These are phyloP conservation scores for Diplogelasinospora grovesii DNA, from an alignment of 495 filamentous ascomycete genomes.

Conservation along the genomic window DNA sequence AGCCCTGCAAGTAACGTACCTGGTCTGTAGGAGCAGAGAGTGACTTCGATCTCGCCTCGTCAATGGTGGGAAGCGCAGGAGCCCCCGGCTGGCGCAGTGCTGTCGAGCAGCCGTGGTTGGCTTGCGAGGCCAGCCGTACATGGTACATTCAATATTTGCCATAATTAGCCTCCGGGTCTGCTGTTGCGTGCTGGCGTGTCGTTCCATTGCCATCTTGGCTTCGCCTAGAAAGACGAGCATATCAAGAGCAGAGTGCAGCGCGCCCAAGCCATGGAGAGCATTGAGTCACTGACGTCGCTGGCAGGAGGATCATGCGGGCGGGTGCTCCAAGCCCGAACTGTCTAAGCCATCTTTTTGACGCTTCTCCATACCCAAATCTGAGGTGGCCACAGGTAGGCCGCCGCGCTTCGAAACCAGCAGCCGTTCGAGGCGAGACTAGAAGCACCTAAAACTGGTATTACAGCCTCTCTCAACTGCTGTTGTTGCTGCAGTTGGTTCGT, in stretches of 20 bases:
- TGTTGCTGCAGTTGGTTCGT: background rate
- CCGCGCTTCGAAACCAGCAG: too few relatives aligned
- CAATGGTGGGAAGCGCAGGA: conserved; percentile 19
- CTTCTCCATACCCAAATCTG: too few relatives aligned
- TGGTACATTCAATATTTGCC: conserved; percentile 32
- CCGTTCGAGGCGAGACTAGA: too few relatives aligned
- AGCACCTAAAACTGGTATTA: too few relatives aligned
- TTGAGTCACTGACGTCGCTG: background rate
- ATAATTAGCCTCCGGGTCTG: conserved; percentile 28
- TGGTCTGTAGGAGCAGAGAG: conserved; percentile 24
- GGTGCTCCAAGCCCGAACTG: too few relatives aligned
- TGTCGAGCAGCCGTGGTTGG: conserved; percentile 21
- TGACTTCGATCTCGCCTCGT: conserved; percentile 21
- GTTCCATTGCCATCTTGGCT: conserved; percentile 12
- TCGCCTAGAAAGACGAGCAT: conserved; percentile 1
- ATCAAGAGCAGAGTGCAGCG: background rate
- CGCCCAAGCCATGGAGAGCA: too few relatives aligned
- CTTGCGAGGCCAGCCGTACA: conserved; percentile 22
- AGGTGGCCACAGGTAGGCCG: too few relatives aligned
- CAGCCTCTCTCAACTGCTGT: too few relatives aligned
- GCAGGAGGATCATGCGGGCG: background rate
- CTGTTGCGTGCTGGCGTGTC: conserved; percentile 16
- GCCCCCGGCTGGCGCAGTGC: conserved; percentile 15
- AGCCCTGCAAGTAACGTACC: conserved; percentile 13
- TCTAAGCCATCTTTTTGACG: too few relatives aligned